These are phyloP conservation scores for Ceratobasidium sp. DNA, from an alignment of 1,284 basidiomycete genomes.

Conservation along the genomic window DNA sequence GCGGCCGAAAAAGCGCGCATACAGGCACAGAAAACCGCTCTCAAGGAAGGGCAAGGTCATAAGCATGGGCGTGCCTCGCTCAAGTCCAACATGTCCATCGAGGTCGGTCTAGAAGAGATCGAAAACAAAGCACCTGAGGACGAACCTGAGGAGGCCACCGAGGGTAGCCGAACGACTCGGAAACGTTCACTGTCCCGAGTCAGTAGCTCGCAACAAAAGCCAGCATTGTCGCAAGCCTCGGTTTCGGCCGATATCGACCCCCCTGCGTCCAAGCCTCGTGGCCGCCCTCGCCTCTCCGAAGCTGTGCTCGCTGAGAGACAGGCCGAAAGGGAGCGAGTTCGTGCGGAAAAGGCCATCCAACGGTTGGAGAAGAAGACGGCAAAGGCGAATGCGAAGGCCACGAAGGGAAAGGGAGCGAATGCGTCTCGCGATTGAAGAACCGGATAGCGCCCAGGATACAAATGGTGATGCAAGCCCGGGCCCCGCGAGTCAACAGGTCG, in stretches of 20 bases:
- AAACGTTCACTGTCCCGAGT: background rate
- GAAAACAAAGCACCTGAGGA: background rate
- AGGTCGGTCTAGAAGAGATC: background rate
- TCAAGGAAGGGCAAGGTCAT: background rate
- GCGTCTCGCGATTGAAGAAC: background rate
- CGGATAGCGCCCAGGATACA: background rate
- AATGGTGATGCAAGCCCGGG: background rate
- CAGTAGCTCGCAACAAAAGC: background rate
- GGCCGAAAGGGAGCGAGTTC: conserved; percentile 44
- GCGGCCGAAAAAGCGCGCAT: conserved; percentile 21
- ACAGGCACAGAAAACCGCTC: conserved; percentile 19
- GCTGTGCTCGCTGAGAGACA: conserved; percentile 47
- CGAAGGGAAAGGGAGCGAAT: conserved; percentile 7
- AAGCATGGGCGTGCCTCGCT: conserved; percentile 15
- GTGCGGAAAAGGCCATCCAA: conserved; percentile 25
- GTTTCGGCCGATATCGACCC: background rate
- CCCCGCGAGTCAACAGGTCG: background rate
- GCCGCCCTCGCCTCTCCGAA: conserved; percentile 44
- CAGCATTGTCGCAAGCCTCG: background rate
- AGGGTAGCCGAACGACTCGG: background rate
- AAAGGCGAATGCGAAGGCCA: conserved; percentile 10
- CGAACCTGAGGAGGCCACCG: background rate
- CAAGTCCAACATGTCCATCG: background rate
- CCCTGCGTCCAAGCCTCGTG: conserved; percentile 20
- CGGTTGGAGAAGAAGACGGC: conserved; percentile 11